These are phyloP conservation scores for Berberis vulgaris DNA, from an alignment of 164 flowering plant species.

Conservation along the genomic window DNA sequence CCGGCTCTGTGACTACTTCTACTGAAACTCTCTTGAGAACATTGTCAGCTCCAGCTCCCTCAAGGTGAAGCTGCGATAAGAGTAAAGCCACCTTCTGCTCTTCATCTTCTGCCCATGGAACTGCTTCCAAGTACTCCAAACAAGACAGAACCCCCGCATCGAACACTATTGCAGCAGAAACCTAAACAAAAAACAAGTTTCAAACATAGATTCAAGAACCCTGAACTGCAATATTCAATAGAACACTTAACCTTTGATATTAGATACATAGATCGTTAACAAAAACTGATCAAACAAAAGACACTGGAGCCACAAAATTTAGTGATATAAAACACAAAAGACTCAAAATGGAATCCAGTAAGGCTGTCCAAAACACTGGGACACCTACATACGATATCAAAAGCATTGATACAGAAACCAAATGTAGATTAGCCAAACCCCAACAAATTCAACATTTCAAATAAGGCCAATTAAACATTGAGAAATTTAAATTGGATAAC, in stretches of 20 bases:
- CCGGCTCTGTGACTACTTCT: conserved; percentile 38
- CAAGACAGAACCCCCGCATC: conserved; percentile 91
- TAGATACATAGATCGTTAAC: too few species aligned
- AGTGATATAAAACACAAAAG: too few species aligned
- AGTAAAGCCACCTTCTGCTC: conserved; percentile 81
- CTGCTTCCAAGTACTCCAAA: conserved; percentile 93
- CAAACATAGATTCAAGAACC: neutral
- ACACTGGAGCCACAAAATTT: too few species aligned
- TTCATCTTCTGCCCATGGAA: conserved; percentile 98
- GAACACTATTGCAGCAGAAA: conserved; percentile 83
- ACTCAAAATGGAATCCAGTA: too few species aligned
- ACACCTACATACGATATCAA: too few species aligned
- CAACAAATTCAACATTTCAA: too few species aligned
- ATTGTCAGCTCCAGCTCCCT: conserved; percentile 68
- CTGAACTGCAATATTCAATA: neutral
- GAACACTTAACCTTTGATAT: neutral
- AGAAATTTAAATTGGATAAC: too few species aligned
- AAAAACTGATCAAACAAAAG: too few species aligned
- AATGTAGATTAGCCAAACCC: too few species aligned
- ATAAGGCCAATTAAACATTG: too few species aligned
- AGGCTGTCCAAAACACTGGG: too few species aligned
- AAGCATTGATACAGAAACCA: too few species aligned
- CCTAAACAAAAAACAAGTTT: conserved; percentile 28
- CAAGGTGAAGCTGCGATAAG: conserved; percentile 70
- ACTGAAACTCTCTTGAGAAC: conserved; percentile 79